Evolutionary conservation across 805 yeast species (phyloP), one percentile per base, ranked within the genome.

Genomic region (Myxozyma nipponensis): DNA sequence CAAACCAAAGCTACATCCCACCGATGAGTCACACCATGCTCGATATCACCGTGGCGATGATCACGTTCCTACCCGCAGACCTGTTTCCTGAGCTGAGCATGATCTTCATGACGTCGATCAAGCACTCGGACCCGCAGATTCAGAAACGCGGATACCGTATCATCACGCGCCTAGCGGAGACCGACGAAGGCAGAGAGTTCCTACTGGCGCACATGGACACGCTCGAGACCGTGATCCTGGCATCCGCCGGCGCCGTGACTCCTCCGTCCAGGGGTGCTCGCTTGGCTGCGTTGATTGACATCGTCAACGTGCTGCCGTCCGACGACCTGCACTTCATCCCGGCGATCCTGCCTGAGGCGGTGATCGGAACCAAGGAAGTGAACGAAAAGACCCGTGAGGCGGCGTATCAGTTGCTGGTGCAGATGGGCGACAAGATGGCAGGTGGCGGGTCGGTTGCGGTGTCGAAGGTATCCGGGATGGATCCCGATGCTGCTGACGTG

Each of bases 301-400:
- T 91, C 4, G 69, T 87, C 28, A 77, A 78, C 21, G 62, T 80
- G 19, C 66, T 90, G 38, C 95, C 97, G 17, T 55, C 71, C 1
- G 67, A 76, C 19, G 83, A 84, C 56, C 71, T 88, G 60, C 77
- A 78, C 58, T 88, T 90, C 66, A 82, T 93, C 58, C 95, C 96
- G 21, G 75, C 84, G 9, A 71, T 86, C 36, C 74, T 89, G 34
- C 87, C 96, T 47, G 98, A 93, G 71, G 82, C 89, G 22, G 91
- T 93, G 48, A 73, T 93, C 61, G 81, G 88, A 25, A 90, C 97
- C 4, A 93, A 91, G 69, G 96, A 89, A 64, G 83, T 81, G 48
- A 95, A 91, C 66, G 98, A 93, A 68, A 86, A 87, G 70, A 81
- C 96, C 1, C 79, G 99, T 65, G 86, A 82, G 56, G 72, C 82